Evolutionary conservation across 2,329 filamentous ascomycete genomes (phyloP).

Genomic region (Trichoderma breve): DNA sequence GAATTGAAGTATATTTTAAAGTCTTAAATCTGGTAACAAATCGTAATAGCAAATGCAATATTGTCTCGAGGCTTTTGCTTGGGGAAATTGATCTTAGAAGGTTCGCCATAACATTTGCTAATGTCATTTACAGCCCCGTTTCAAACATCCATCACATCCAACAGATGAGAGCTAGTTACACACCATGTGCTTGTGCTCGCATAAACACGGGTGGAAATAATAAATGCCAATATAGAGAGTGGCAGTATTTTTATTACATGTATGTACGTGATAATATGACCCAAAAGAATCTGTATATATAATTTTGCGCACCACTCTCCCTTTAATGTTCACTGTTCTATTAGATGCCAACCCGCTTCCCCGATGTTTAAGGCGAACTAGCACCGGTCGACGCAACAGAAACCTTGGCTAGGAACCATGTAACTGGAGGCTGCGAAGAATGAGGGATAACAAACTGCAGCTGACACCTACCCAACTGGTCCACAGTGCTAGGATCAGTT

Average conservation of each 20-base stretch:
- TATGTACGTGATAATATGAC: neutral
- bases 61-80: too few species aligned
- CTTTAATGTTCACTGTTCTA: neutral
- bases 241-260: neutral
- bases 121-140: neutral
- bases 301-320: neutral
- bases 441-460: neutral
- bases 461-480: neutral
- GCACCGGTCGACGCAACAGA: neutral
- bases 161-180: neutral
- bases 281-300: neutral
- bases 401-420: neutral
- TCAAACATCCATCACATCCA: neutral
- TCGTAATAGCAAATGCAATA: too few species aligned
- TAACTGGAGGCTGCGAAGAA: neutral
- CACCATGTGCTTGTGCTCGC: neutral
- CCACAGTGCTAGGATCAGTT: neutral
- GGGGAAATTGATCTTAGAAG: too few species aligned
- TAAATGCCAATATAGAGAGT: neutral
- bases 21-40: too few species aligned
- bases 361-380: neutral
- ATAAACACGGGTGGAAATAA: neutral
- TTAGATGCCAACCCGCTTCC: neutral
- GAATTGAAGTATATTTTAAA: too few species aligned
- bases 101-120: neutral